phyloP scores from a whole-genome alignment of 2,329 filamentous ascomycete species.

The Torrubiella hemipterigena region DNA sequence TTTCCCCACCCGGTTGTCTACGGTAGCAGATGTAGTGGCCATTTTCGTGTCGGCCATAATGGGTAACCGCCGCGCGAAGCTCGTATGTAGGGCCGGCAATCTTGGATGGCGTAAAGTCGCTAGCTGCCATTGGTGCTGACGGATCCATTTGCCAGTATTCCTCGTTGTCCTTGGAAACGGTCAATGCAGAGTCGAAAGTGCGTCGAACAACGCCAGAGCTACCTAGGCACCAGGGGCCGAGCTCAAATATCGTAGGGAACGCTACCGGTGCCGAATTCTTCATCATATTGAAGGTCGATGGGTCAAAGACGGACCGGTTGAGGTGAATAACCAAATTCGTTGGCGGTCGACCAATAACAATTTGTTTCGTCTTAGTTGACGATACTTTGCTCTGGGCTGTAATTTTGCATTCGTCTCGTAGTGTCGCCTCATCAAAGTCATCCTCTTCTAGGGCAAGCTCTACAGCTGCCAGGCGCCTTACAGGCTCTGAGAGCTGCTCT shows the following conservation, averaged over 20 bases:
- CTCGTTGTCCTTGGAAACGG: conserved; percentile 13
- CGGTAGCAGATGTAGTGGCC: conserved; percentile 92
- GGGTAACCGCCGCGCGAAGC: conserved; percentile 73
- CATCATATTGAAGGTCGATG: conserved; percentile 61
- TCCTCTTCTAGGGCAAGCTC: conserved; percentile 64
- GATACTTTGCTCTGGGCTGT: conserved; percentile 55
- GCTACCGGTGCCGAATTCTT: conserved; percentile 75
- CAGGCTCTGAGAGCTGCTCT: conserved; percentile 37
- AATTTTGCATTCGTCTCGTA: conserved; percentile 53
- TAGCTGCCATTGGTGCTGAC: conserved; percentile 60
- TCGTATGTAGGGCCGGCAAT: conserved; percentile 55
- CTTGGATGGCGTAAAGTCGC: conserved; percentile 34
- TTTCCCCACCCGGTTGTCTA: conserved; percentile 41
- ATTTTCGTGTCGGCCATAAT: conserved; percentile 84
- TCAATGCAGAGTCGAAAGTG: conserved; percentile 1
- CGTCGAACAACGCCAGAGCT: no score
- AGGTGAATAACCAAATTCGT: conserved; percentile 75
- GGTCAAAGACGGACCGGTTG: conserved; percentile 85
- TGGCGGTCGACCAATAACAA: conserved; percentile 72
- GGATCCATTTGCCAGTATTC: conserved; percentile 65
- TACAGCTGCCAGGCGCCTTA: conserved; percentile 51
- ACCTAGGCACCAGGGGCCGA: conserved; percentile 78
- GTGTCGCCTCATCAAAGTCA: conserved; percentile 61
- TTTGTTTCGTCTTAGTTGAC: conserved; percentile 81
- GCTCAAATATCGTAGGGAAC: conserved; percentile 63